A percentile compares a stretch with the other conserved stretches of the same genome.
phyloP scores from a whole-genome alignment of 1,284 basidiomycete genomes.

The Naganishia liquefaciens region DNA sequence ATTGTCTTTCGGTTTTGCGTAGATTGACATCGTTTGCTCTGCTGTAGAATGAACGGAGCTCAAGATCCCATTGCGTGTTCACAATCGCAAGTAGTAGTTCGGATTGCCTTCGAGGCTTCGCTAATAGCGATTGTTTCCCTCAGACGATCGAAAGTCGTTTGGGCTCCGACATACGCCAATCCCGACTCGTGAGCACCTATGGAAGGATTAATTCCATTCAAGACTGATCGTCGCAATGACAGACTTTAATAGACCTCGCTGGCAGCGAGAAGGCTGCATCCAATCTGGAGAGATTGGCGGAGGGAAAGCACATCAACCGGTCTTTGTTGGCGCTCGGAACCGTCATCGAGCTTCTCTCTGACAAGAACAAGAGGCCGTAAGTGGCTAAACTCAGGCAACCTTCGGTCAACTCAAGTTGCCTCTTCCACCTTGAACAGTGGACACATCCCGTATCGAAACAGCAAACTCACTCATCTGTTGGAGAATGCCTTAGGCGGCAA shows the following conservation, averaged over 20 bases:
- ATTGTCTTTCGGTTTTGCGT: background rate
- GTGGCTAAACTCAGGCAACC: background rate
- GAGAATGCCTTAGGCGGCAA: conserved; percentile 61
- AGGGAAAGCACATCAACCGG: conserved; percentile 62
- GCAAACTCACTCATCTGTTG: conserved; percentile 59
- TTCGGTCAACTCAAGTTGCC: background rate
- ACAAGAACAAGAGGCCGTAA: conserved; percentile 40
- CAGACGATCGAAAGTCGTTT: conserved; percentile 34
- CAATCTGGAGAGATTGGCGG: conserved; percentile 58
- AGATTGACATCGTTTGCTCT: background rate
- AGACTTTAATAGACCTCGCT: conserved; percentile 59
- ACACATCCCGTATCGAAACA: conserved; percentile 62
- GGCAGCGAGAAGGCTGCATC: conserved; percentile 61
- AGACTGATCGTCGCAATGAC: no score
- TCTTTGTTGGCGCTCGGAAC: conserved; percentile 57
- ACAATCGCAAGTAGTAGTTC: conserved; percentile 52
- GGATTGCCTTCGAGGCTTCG: background rate
- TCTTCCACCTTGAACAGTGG: conserved; percentile 30
- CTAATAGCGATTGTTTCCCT: background rate
- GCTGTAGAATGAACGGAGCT: conserved; percentile 57
- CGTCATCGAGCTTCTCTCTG: conserved; percentile 61
- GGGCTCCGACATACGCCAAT: conserved; percentile 46
- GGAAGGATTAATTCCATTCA: background rate
- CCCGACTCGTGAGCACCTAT: conserved; percentile 43
- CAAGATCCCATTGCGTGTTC: conserved; percentile 60